phyloP scores from a whole-genome alignment of 495 filamentous ascomycete genomes.

The Penicillium daleae region DNA sequence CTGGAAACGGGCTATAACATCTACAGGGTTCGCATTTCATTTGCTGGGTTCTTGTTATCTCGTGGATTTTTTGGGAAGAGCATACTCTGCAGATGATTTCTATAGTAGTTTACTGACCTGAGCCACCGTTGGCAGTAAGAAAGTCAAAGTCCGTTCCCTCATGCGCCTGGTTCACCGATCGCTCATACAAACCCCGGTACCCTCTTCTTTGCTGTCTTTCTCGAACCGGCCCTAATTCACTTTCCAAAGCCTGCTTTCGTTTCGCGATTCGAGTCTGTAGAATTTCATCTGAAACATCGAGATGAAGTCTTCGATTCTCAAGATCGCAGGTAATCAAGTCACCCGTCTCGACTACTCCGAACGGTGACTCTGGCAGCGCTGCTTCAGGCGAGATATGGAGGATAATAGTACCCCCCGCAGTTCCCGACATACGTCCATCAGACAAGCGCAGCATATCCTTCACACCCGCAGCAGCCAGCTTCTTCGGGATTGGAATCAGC shows the following conservation, averaged over 20 bases:
- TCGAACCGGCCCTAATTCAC: constrained; percentile 33
- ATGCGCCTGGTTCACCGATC: constrained; percentile 66
- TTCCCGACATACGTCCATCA: constrained; percentile 71
- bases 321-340: constrained; percentile 61
- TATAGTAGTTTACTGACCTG: neutral
- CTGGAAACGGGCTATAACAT: too few species aligned
- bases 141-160: constrained; percentile 69
- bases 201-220: constrained; percentile 52
- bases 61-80: too few species aligned
- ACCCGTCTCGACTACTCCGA: constrained; percentile 63
- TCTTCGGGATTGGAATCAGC: constrained; percentile 65
- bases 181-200: constrained; percentile 67
- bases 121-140: constrained; percentile 50
- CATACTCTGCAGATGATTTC: too few species aligned
- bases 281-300: constrained; percentile 31
- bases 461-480: constrained; percentile 60
- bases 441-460: constrained; percentile 68
- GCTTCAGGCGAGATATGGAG: constrained; percentile 68
- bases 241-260: constrained; percentile 30
- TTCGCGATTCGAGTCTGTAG: constrained; percentile 43
- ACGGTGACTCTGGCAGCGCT: constrained; percentile 55
- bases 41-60: too few species aligned
- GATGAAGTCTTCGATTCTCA: constrained; percentile 44
- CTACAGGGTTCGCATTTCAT: too few species aligned
- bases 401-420: constrained; percentile 69